Evolutionary conservation across 1,284 basidiomycete genomes (phyloP).

Genomic region (Moesziomyces parantarcticus): DNA sequence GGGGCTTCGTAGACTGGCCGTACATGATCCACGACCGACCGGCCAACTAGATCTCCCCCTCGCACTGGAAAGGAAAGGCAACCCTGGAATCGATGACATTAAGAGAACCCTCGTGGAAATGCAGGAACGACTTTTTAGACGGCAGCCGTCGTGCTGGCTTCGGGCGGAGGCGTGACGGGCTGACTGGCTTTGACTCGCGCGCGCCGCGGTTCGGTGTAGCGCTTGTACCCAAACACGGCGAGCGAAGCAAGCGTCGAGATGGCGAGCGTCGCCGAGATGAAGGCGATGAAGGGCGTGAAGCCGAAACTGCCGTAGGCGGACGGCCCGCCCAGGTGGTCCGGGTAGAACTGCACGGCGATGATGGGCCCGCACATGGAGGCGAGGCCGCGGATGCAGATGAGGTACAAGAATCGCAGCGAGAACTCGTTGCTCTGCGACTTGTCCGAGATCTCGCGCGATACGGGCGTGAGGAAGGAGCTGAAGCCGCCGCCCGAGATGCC

Average conservation of each 20-base stretch:
- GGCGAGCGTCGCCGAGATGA: slow-evolving; percentile 27
- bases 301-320: slow-evolving; percentile 35
- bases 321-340: slow-evolving; percentile 4
- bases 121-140: too few relatives aligned
- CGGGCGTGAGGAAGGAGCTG: slow-evolving; percentile 38
- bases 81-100: too few relatives aligned
- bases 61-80: not conserved
- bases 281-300: slow-evolving; percentile 34
- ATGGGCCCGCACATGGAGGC: slow-evolving; percentile 54
- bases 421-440: slow-evolving; percentile 16
- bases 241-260: slow-evolving; percentile 19
- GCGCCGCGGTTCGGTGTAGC: slow-evolving; percentile 1
- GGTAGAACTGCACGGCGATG: slow-evolving; percentile 54
- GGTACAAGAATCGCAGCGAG: slow-evolving; percentile 31
- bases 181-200: too few relatives aligned
- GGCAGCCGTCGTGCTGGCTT: too few relatives aligned
- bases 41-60: not conserved
- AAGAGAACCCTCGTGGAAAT: too few relatives aligned
- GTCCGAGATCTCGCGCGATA: slow-evolving; percentile 31
- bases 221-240: slow-evolving; percentile 21
- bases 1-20: slow-evolving; percentile 26
- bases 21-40: slow-evolving; percentile 20
- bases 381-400: slow-evolving; percentile 39
- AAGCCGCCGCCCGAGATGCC: slow-evolving; percentile 47
- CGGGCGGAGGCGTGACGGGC: slow-evolving; percentile 11